Evolutionary conservation across 495 filamentous ascomycete species (phyloP).

Genomic region (Neurospora pannonica): DNA sequence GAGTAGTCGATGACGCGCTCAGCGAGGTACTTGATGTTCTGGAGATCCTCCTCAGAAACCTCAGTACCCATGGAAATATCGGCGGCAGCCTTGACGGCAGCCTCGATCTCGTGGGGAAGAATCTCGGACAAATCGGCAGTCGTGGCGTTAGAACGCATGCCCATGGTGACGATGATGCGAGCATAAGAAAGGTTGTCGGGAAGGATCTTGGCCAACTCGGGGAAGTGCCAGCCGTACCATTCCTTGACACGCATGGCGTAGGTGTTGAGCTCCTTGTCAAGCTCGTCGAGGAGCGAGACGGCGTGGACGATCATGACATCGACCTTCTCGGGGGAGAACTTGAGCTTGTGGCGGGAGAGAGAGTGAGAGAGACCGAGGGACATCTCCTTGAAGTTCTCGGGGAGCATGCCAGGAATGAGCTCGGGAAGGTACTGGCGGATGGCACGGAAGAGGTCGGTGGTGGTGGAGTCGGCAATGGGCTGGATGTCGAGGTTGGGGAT

Average conservation of each 20-base stretch:
- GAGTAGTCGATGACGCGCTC: slow-evolving; percentile 88
- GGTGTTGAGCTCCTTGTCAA: slow-evolving; percentile 97
- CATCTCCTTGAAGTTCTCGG: slow-evolving; percentile 84
- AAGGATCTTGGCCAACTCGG: slow-evolving; percentile 90
- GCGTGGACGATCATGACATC: slow-evolving; percentile 99
- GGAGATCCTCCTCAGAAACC: slow-evolving; percentile 78
- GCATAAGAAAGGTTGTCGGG: slow-evolving; percentile 97
- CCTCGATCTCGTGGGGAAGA: slow-evolving; percentile 92
- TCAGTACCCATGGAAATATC: slow-evolving; percentile 98
- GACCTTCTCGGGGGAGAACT: slow-evolving; percentile 98
- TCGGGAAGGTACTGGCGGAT: slow-evolving; percentile 86
- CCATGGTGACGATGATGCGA: slow-evolving; percentile 75
- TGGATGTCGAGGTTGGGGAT: slow-evolving; percentile 77
- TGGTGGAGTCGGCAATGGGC: slow-evolving; percentile 77
- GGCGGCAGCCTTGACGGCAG: slow-evolving; percentile 82
- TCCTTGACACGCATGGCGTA: slow-evolving; percentile 99
- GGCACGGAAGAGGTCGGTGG: slow-evolving; percentile 80
- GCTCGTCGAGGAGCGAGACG: slow-evolving; percentile 84
- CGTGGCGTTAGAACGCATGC: slow-evolving; percentile 69
- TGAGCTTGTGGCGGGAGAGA: slow-evolving; percentile 94
- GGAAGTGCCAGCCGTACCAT: slow-evolving; percentile 99
- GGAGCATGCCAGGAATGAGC: slow-evolving; percentile 79
- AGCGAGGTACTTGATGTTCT: slow-evolving; percentile 81
- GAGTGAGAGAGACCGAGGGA: slow-evolving; percentile 92
- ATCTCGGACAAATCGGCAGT: slow-evolving; percentile 79